Evolutionary conservation across 805 yeast species (phyloP), one percentile per base, ranked within the genome.

Genomic region (Metschnikowia gelsemii): DNA sequence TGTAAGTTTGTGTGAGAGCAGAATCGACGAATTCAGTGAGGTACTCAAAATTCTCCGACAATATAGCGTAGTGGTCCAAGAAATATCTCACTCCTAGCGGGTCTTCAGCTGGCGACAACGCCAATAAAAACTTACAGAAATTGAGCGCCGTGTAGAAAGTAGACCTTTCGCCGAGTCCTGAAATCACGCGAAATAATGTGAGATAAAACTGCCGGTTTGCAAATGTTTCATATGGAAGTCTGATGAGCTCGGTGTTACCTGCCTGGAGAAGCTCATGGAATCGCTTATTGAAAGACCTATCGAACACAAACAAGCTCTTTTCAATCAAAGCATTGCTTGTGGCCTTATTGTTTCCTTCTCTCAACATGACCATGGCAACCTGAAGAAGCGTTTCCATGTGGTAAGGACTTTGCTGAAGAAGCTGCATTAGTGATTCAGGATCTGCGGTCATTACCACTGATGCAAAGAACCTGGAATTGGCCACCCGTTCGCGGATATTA

Each of bases 81-180:
- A 87, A 85, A 55, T 83, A 82, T 48, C 95, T 73, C 9, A 84
- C 88, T 17, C 96, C 96, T 38, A 82, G 66, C 1, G 96, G 96
- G 65, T 89, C 96, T 42, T 83, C 86, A 2, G 80, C 73, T 1
- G 95, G 96, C 25, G 78, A 70, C 22, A 89, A 64, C 2, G 89
- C 77, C 47, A 85, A 67, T 35, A 88, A 66, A 5, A 82, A 68
- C 57, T 86, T 87, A 52, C 85, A 77, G 67, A 82, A 88, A 30
- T 79, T 78, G 31, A 86, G 73, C 0, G 96, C 95, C 0, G 96
- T 88, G 43, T 65, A 74, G 55, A 76, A 80, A 1, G 91, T 85
- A 3, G 95, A 86, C 54, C 87, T 76, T 52, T 84, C 88, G 2
- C 88, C 84, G 29, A 89, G 64, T 2, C 78, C 78, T 9, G 75